Conservation (phyloP, 345 rosid genomes). For the Eutrema heterophyllum region DNA sequence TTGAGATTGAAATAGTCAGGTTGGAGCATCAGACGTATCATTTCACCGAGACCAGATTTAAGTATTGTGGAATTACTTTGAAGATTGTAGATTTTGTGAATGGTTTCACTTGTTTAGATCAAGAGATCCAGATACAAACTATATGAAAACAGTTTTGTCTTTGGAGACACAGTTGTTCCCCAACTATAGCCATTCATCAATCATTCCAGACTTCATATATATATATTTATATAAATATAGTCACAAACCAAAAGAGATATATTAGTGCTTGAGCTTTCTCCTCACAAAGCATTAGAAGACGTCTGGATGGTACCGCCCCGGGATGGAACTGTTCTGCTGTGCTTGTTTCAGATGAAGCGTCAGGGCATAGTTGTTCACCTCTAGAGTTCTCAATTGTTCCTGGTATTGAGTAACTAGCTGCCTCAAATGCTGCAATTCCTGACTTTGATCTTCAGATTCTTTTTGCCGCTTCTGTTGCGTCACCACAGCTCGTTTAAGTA, state of each 20-base stretch:
- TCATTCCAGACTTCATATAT: background rate
- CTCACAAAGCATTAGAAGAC: conserved; percentile 43
- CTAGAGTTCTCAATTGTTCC: conserved; percentile 76
- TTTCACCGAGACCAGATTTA: background rate
- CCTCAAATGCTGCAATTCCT: conserved; percentile 70
- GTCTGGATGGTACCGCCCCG: conserved; percentile 78
- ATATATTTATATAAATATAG: background rate
- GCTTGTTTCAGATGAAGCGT: conserved; percentile 68
- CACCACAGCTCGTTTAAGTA: conserved; percentile 74
- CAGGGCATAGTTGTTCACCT: conserved; percentile 75
- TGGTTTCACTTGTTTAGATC: background rate
- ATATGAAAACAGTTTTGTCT: too few relatives aligned
- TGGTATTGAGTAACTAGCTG: conserved; percentile 73
- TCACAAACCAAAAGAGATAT: background rate
- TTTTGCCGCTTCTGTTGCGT: conserved; percentile 82
- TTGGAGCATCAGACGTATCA: background rate
- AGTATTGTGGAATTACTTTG: background rate
- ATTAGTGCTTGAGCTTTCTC: background rate
- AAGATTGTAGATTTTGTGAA: background rate
- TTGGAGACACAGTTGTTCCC: background rate
- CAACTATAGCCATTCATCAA: background rate
- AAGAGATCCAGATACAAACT: background rate
- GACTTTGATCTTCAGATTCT: conserved; percentile 52
- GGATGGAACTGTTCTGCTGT: conserved; percentile 41
- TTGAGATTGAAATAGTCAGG: background rate